Percentiles rank a stretch among this genome's conserved stretches.
Conservation (phyloP, 2,329 filamentous ascomycete genomes). For the Magnaporthiopsis rhizophila region DNA sequence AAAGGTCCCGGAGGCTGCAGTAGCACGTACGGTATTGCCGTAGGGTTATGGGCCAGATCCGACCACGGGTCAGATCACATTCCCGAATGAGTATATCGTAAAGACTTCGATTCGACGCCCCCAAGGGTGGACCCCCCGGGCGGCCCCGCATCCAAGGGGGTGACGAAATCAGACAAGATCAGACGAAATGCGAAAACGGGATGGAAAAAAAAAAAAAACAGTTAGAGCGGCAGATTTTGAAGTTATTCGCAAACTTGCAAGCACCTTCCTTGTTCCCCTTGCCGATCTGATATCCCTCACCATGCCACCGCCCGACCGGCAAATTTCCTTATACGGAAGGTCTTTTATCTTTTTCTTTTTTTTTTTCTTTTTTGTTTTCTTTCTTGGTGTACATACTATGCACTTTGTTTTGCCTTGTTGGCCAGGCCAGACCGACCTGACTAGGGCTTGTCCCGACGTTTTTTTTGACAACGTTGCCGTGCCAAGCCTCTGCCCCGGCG, state of each 20-base stretch:
- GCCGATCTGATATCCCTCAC: neutral
- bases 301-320: neutral
- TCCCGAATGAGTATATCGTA: neutral
- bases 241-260: neutral
- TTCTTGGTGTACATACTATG: too few relatives aligned
- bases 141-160: neutral
- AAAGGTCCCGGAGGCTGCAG: too few relatives aligned
- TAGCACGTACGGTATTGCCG: neutral
- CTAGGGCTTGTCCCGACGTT: too few relatives aligned
- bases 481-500: neutral
- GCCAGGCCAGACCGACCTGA: neutral
- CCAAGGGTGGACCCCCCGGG: neutral
- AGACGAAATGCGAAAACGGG: too few relatives aligned
- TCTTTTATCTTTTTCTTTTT: neutral
- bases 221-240: neutral
- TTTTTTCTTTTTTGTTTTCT: too few relatives aligned
- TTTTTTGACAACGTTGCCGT: neutral
- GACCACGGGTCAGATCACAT: neutral
- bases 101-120: neutral
- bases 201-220: neutral
- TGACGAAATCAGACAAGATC: neutral
- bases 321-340: neutral
- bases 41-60: neutral
- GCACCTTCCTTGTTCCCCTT: neutral
- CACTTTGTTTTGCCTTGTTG: neutral